Conservation (phyloP, 257 asterid species). For the Nicotiana otophora region DNA sequence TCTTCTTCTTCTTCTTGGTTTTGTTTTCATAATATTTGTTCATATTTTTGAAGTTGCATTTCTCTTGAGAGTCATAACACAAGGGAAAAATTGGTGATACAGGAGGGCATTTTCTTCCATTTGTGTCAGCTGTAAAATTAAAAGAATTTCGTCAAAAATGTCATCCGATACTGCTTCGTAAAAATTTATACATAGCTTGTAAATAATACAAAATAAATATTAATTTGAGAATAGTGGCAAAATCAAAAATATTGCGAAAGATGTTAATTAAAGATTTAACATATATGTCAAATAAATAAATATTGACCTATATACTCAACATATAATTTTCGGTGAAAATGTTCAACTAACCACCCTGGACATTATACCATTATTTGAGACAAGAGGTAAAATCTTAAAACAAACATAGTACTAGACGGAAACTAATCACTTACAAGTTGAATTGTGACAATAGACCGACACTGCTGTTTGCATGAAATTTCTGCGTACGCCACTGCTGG, state of each 20-base stretch:
- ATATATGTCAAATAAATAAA: too few relatives aligned
- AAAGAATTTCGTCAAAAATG: neutral
- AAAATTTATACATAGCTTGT: too few relatives aligned
- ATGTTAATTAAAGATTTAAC: too few relatives aligned
- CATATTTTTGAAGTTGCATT: neutral
- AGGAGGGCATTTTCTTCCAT: neutral
- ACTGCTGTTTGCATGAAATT: neutral
- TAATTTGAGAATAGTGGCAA: too few relatives aligned
- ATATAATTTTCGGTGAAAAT: too few relatives aligned
- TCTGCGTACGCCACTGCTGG: neutral
- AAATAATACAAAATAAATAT: too few relatives aligned
- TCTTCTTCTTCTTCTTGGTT: neutral
- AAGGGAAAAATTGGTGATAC: neutral
- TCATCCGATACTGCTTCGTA: neutral
- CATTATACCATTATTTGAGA: neutral
- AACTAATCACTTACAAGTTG: neutral
- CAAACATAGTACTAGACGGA: fast-evolving
- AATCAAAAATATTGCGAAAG: too few relatives aligned
- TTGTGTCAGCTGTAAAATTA: neutral
- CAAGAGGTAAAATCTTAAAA: neutral
- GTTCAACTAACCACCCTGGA: too few relatives aligned
- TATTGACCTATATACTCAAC: too few relatives aligned
- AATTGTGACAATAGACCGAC: neutral
- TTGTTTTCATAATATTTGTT: neutral
- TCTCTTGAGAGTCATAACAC: neutral